These are phyloP conservation scores for Phytophthora multivora DNA, from an alignment of 352 stramenopile genomes.

Conservation along the genomic window DNA sequence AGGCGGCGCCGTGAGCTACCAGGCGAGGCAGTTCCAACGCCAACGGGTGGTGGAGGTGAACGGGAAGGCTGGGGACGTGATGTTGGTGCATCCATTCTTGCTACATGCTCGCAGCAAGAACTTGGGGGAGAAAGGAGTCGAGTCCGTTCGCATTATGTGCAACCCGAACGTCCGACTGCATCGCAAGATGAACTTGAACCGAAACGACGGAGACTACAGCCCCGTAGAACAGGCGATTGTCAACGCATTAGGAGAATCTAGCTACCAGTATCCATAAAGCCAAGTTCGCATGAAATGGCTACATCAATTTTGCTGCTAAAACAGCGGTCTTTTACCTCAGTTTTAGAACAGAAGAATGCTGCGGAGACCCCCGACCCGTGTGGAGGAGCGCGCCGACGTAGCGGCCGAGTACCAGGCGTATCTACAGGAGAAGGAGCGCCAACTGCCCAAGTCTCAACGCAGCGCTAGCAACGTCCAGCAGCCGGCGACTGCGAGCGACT, in stretches of 20 bases:
- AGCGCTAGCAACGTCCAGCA: slow-evolving; percentile 7
- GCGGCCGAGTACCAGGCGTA: slow-evolving; percentile 78
- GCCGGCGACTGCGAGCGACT: slow-evolving; percentile 1
- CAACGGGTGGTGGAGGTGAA: slow-evolving; percentile 64
- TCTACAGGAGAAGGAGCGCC: slow-evolving; percentile 53
- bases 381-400: slow-evolving; percentile 72
- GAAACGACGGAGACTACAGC: slow-evolving; percentile 37
- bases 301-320: slow-evolving; percentile 2
- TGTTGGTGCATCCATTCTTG: slow-evolving; percentile 82
- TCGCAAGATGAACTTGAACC: slow-evolving; percentile 44
- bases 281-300: not conserved
- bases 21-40: slow-evolving; percentile 38
- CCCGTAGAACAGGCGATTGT: slow-evolving; percentile 47
- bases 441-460: slow-evolving; percentile 6
- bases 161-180: slow-evolving; percentile 66
- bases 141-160: slow-evolving; percentile 75
- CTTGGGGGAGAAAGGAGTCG: slow-evolving; percentile 47
- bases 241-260: not conserved
- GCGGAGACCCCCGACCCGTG: slow-evolving; percentile 51
- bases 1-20: slow-evolving; percentile 55
- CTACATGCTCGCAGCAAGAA: slow-evolving; percentile 82
- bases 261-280: too few relatives aligned
- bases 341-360: slow-evolving; percentile 19
- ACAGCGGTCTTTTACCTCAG: slow-evolving; percentile 1
- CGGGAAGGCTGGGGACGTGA: slow-evolving; percentile 72